These are phyloP conservation scores for Trichophyton equinum DNA, from an alignment of 2,329 filamentous ascomycete species.

Conservation along the genomic window DNA sequence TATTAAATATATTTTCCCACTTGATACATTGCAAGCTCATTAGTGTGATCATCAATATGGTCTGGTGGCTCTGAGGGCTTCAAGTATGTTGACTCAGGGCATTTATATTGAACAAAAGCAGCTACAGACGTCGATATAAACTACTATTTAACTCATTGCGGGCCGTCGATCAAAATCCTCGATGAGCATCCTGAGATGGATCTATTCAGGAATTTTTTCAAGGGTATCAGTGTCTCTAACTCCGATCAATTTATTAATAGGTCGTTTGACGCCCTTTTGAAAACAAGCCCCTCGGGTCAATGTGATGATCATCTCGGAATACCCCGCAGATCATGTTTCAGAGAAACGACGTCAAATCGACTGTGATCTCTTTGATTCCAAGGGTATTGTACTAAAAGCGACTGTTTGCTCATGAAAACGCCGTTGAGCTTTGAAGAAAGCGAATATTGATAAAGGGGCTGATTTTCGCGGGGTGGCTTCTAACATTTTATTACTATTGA, in stretches of 20 bases:
- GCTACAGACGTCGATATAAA: not conserved
- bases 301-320: not conserved
- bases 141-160: not conserved
- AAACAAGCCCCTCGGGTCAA: not conserved
- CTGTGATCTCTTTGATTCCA: not conserved
- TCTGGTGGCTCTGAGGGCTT: not conserved
- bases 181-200: not conserved
- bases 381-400: not conserved
- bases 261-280: not conserved
- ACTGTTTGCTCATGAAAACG: not conserved
- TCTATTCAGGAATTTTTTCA: not conserved
- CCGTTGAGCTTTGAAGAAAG: not conserved
- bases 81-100: not conserved
- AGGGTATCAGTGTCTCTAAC: not conserved
- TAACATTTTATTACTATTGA: not conserved
- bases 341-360: not conserved
- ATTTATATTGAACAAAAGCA: not conserved
- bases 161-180: not conserved
- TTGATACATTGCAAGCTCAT: not conserved
- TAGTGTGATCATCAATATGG: not conserved
- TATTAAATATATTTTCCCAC: not conserved
- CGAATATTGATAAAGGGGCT: not conserved
- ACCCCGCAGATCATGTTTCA: not conserved
- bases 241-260: not conserved
- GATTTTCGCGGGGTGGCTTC: not conserved